Percentiles rank a stretch among this genome's conserved stretches.
Evolutionary conservation across 2,329 filamentous ascomycete species (phyloP).

Genomic region (Sporothrix variecibatus): DNA sequence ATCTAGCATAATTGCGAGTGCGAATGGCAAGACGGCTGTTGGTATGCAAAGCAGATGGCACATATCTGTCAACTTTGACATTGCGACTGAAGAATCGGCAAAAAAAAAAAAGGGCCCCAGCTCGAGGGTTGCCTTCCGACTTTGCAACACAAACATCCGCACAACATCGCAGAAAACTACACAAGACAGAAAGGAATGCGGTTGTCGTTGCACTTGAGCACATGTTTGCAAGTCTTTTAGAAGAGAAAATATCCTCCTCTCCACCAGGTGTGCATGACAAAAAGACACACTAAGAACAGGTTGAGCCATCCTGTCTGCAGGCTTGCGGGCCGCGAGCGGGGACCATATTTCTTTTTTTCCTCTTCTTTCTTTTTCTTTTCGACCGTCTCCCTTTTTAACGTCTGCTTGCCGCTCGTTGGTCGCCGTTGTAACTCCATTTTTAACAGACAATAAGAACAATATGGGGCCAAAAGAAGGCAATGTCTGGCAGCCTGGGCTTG

Average conservation of each 20-base stretch:
- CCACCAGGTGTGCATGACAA: neutral
- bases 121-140: neutral
- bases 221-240: no score
- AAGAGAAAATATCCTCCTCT: neutral
- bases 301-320: neutral
- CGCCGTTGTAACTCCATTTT: neutral
- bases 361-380: neutral
- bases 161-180: neutral
- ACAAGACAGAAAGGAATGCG: neutral
- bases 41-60: neutral
- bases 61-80: neutral
- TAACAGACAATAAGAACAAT: neutral
- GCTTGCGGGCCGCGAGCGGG: constrained; percentile 2
- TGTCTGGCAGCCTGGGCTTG: neutral
- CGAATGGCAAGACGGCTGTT: neutral
- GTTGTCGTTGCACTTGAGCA: no score
- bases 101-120: neutral
- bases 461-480: neutral
- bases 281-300: neutral
- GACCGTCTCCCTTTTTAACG: neutral
- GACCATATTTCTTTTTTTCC: neutral
- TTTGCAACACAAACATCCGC: neutral
- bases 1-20: neutral
- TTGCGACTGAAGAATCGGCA: neutral
- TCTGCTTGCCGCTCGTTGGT: constrained; percentile 6